Evolutionary conservation across 2,329 filamentous ascomycete species (phyloP), one percentile per base, ranked within the genome.

Genomic region (Fusarium pseudoanthophilum): DNA sequence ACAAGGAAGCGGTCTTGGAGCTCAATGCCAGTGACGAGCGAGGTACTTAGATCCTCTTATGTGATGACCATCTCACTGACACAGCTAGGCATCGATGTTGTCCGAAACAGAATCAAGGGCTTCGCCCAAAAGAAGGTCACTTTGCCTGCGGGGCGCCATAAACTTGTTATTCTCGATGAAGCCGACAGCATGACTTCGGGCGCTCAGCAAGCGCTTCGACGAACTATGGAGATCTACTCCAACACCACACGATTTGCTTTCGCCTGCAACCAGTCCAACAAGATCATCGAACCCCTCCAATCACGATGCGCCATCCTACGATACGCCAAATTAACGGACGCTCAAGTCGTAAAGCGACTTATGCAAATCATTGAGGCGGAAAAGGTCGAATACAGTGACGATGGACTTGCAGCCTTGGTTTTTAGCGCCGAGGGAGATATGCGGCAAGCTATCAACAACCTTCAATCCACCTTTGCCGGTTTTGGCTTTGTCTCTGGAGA

Each of bases 71-170:
- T 16, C 28, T 8, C 11, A 30, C 37, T 36, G 5, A 43, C 46
- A 34, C 8, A 7, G 8, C 14, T 39, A 92, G 92, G 95, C 78
- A 99, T 99, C 81, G 96, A 99, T 79, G 96, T 99, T 24, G 96
- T 99, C 32, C 91, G 96, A 59, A 98, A 98, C 82, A 89, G 96
- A 72, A 99, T 99, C 86, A 99, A 99, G 85, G 95, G 94, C 13
- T 99, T 99, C 79, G 96, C 96, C 7, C 96, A 98, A 83, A 99
- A 99, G 84, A 99, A 99, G 84, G 96, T 99, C 76, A 99, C 96
- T 3, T 87, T 99, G 18, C 95, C 96, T 0, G 86, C 91, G 2
- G 96, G 96, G 14, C 90, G 95, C 61, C 96, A 99, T 83, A 99
- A 99, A 86, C 87, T 99, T 56, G 94, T 99, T 56, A 98, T 99